Base-by-base conservation (phyloP, 2,329 filamentous ascomycete species). In the Atkinsonella hypoxylon region DNA sequence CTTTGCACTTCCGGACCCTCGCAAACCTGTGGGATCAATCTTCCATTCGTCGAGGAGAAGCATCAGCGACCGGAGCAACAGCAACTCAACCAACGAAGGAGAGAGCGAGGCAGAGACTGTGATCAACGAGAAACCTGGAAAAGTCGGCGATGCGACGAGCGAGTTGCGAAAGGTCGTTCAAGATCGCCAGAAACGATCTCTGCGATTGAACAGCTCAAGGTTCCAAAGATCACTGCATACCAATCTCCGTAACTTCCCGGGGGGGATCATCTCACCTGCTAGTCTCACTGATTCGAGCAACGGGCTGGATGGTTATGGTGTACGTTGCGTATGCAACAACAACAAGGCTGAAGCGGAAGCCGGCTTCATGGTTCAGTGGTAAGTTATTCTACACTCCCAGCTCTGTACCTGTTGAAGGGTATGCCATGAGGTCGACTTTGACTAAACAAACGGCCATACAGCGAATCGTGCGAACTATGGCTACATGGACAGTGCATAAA, bases 291-390 rank as follows among this genome's bases (percentile, higher is more conserved):
- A 77, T 34, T 67, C 67, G 46, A 75, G 72, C 57, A 68, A 70
- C 2, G 65, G 65, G 34, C 63, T 63, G 20, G 66, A 70, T 22
- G 66, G 64, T 43, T 69, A 70, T 42, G 67, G 66, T 20, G 71
- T 82, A 32, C 71, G 79, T 54, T 84, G 81, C 57, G 69, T 82
- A 17, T 84, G 81, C 61, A 71, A 72, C 51, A 64, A 66, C 48
- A 70, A 61, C 53, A 65, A 67, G 48, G 61, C 64, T 34, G 70
- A 73, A 42, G 69, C 72, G 44, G 70, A 72, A 47, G 71, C 75
- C 55, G 69, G 68, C 52, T 80, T 80, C 56, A 75, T 83, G 73
- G 73, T 84, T 52, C 78, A 82, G 64, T 84, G 81, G 81, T 83
- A 70, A 26, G 26, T 26, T 53, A 39, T 48, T 75, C 6, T 9